phyloP scores from a whole-genome alignment of 2,329 filamentous ascomycete species.

The Corynespora cassiicola region DNA sequence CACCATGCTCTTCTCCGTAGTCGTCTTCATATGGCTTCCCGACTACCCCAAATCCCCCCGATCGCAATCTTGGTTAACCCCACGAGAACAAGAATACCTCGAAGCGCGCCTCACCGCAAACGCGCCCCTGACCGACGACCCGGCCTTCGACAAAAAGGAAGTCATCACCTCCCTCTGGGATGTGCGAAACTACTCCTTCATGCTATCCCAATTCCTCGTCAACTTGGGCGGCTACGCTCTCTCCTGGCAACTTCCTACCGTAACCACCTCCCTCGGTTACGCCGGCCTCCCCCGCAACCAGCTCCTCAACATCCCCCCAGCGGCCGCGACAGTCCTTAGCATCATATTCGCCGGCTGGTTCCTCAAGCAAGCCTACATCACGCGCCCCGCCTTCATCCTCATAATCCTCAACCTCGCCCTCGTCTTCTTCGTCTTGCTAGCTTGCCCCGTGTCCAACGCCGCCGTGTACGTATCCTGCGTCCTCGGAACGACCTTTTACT shows the following conservation, averaged over 20 bases:
- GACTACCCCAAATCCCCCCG: slow-evolving; percentile 51
- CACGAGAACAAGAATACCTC: slow-evolving; percentile 47
- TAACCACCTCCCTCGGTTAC: slow-evolving; percentile 50
- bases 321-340: slow-evolving; percentile 42
- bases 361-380: slow-evolving; percentile 44
- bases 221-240: slow-evolving; percentile 50
- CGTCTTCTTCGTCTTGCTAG: slow-evolving; percentile 51
- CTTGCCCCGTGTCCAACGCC: slow-evolving; percentile 33
- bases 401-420: slow-evolving; percentile 47
- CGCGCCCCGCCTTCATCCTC: slow-evolving; percentile 48
- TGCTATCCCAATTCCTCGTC: slow-evolving; percentile 41
- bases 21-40: slow-evolving; percentile 48
- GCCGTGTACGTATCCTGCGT: slow-evolving; percentile 51
- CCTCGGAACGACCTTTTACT: slow-evolving; percentile 51
- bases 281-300: slow-evolving; percentile 38
- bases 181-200: slow-evolving; percentile 40
- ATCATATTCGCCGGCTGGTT: slow-evolving; percentile 50
- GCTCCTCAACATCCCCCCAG: slow-evolving; percentile 48
- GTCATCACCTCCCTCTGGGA: slow-evolving; percentile 40
- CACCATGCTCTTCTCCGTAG: slow-evolving; percentile 46
- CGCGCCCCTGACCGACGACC: slow-evolving; percentile 44
- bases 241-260: slow-evolving; percentile 50
- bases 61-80: slow-evolving; percentile 42
- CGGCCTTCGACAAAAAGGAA: slow-evolving; percentile 40
- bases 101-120: slow-evolving; percentile 45